Evolutionary conservation across 176 grass and related monocot species (phyloP).

Genomic region (Eleusine coracana): DNA sequence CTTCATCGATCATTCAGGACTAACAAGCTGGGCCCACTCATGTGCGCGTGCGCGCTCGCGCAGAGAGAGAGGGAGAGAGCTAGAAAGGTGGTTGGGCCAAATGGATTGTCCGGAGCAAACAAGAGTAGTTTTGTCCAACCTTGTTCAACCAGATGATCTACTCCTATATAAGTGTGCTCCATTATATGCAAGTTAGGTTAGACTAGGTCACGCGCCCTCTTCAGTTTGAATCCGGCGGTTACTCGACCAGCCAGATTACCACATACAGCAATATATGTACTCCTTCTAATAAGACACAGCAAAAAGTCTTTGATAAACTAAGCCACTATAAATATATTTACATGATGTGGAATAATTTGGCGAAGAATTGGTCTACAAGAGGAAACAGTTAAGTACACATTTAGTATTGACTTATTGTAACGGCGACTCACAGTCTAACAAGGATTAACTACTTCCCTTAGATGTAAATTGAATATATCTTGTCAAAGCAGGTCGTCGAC

Average conservation of each 20-base stretch:
- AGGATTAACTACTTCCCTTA: slow-evolving; percentile 19
- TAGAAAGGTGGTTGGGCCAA: not conserved
- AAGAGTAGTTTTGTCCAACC: slow-evolving; percentile 46
- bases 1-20: not conserved
- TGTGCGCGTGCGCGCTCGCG: not conserved
- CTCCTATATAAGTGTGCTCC: not conserved
- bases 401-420: not conserved
- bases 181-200: slow-evolving; percentile 22
- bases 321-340: too few relatives aligned
- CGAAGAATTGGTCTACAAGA: too few relatives aligned
- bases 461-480: slow-evolving; percentile 7
- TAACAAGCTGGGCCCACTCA: slow-evolving; percentile 22
- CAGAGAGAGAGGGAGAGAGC: not conserved
- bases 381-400: too few relatives aligned
- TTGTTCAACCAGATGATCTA: slow-evolving; percentile 47
- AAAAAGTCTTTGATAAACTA: not conserved
- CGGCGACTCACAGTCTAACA: slow-evolving; percentile 1
- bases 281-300: too few relatives aligned
- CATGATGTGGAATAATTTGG: not conserved
- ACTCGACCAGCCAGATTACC: not conserved
- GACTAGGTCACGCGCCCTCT: slow-evolving; percentile 26
- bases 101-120: slow-evolving; percentile 38
- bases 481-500: slow-evolving; percentile 20
- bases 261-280: not conserved
- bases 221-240: not conserved